Percentiles rank a stretch among this genome's conserved stretches.
These are phyloP conservation scores for Macadamia tetraphylla DNA, from an alignment of 164 flowering plant species.

Conservation along the genomic window DNA sequence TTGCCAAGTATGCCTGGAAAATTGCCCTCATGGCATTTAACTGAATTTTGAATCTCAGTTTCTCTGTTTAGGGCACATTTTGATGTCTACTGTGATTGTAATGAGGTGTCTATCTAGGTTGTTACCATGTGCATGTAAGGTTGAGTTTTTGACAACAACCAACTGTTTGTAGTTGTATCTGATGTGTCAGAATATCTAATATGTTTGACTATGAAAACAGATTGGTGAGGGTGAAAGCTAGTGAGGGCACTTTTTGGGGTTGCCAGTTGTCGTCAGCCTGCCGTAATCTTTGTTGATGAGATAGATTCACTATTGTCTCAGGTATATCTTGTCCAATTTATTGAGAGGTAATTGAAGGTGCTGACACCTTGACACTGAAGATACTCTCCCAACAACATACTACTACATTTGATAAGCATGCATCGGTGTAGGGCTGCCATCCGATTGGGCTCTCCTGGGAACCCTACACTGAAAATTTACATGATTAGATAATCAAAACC, in stretches of 20 bases:
- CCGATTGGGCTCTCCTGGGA: background rate
- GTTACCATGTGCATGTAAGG: background rate
- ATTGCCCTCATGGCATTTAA: background rate
- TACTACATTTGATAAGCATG: background rate
- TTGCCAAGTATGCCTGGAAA: background rate
- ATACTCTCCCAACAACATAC: background rate
- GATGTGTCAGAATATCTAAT: background rate
- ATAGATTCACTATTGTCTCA: constrained; percentile 96
- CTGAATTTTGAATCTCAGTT: constrained; percentile 1
- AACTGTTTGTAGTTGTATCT: too few species aligned
- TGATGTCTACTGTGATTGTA: background rate
- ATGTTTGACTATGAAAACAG: constrained; percentile 32
- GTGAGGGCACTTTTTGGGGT: constrained; percentile 99
- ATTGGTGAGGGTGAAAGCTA: constrained; percentile 99
- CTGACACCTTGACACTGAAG: background rate
- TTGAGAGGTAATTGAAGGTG: background rate
- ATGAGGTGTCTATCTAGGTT: background rate
- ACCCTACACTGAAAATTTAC: constrained; percentile 3
- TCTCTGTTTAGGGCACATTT: background rate
- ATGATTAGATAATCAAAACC: background rate
- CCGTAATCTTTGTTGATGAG: constrained; percentile 98
- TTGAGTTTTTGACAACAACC: background rate
- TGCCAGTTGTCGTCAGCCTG: constrained; percentile 99
- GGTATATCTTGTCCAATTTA: constrained; percentile 36
- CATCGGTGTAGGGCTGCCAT: constrained; percentile 1